Evolutionary conservation across 2,329 filamentous ascomycete species (phyloP).

Genomic region (Beauveria varroae): DNA sequence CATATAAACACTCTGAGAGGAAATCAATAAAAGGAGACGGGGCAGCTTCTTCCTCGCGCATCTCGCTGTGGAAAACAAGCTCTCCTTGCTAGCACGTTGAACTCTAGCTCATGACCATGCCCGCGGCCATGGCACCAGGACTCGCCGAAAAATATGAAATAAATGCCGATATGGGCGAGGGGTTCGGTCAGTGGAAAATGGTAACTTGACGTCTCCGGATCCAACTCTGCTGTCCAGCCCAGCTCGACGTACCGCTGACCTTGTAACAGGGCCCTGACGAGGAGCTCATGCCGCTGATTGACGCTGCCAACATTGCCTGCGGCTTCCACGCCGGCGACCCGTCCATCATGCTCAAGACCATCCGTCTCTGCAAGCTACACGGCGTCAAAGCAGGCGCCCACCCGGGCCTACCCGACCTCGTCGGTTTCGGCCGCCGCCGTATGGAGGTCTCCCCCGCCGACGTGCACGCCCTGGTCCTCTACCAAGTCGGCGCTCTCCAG

Average conservation of each 20-base stretch:
- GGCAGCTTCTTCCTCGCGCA: too few species aligned
- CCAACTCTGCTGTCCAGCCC: too few species aligned
- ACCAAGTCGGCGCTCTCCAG: constrained; percentile 56
- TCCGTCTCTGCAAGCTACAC: constrained; percentile 49
- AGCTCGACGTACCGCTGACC: neutral
- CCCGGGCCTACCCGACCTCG: constrained; percentile 56
- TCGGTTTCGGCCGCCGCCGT: constrained; percentile 56
- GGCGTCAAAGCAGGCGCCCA: constrained; percentile 53
- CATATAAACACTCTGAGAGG: too few species aligned
- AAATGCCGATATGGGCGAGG: constrained; percentile 47
- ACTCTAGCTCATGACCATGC: too few species aligned
- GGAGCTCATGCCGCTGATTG: constrained; percentile 52
- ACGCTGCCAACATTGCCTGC: constrained; percentile 56
- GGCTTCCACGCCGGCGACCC: constrained; percentile 55
- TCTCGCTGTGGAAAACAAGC: too few species aligned
- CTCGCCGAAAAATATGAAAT: constrained; percentile 22
- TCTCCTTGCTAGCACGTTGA: too few species aligned
- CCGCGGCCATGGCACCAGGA: neutral
- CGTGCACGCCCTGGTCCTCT: constrained; percentile 48
- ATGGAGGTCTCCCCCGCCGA: constrained; percentile 52
- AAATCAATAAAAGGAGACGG: too few species aligned
- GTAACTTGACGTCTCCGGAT: constrained; percentile 13
- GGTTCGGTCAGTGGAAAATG: constrained; percentile 37
- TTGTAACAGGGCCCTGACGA: constrained; percentile 44
- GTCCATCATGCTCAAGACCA: constrained; percentile 55